Evolutionary conservation across 129 eudicot genomes (phyloP), one percentile per base, ranked within the genome.

Genomic region (Chrysanthemum makinoi): DNA sequence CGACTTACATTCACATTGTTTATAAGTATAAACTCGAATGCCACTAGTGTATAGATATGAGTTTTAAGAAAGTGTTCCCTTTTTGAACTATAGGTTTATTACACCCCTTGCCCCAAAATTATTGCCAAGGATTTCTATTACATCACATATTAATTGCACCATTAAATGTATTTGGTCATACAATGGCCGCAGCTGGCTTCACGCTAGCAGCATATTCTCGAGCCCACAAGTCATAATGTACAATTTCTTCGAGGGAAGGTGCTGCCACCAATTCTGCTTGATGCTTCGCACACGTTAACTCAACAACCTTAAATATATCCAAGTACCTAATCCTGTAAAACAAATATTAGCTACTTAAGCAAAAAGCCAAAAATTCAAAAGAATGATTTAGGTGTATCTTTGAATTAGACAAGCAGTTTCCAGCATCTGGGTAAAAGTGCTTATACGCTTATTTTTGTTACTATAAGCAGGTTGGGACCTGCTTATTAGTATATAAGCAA

Each of bases 241-340:
- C 74, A 69, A 90, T 90, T 75, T 87, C 94, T 72, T 90, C 96
- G 1, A 87, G 94, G 10, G 96, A 84, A 53, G 93, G 94, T 0
- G 80, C 84, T 6, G 75, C 8, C 58, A 94, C 94, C 82, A 90
- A 67, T 65, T 90, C 93, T 0, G 67, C 77, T 80, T 62, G 89
- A 76, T 95, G 99, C 80, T 90, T 95, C 50, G 81, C 88, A 47
- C 92, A 87, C 6, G 99, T 95, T 57, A 90, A 81, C 87, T 95
- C 99, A 78, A 95, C 99, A 48, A 90, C 84, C 80, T 90, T 95
- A 68, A 95, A 95, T 62, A 95, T 95, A 76, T 95, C 99, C 71
- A 95, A 83, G 80, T 95, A 91, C 75, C 96, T 79, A 7, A 91
- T 91, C 83, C 97, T 91, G 46, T 39, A 89, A 33, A 86, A 69